phyloP scores from a whole-genome alignment of 768 basidiomycete genomes.

The Xerocomus potaroensis region DNA sequence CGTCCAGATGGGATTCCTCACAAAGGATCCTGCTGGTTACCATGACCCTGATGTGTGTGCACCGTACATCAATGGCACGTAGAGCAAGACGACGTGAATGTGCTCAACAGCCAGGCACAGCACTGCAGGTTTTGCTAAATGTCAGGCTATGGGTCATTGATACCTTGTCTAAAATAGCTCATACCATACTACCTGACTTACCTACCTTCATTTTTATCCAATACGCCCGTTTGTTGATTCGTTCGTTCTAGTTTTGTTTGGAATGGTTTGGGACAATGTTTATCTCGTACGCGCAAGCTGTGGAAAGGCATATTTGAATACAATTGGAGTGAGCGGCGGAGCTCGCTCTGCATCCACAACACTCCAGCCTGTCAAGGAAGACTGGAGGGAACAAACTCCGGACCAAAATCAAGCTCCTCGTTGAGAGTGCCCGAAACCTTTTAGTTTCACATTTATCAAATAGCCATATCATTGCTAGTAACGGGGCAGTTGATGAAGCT shows the following conservation, averaged over 20 bases:
- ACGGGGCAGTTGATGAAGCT: too few species aligned
- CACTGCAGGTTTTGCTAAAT: too few species aligned
- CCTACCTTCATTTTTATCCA: neutral
- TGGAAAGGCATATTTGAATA: too few species aligned
- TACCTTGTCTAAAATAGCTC: neutral
- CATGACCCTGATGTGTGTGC: conserved; percentile 62
- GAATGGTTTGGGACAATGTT: too few species aligned
- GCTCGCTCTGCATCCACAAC: too few species aligned
- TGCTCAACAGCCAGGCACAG: neutral
- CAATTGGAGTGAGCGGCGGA: neutral
- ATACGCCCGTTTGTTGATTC: neutral
- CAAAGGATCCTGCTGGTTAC: conserved; percentile 52
- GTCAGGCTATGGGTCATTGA: neutral
- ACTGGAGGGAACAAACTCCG: too few species aligned
- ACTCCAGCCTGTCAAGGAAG: too few species aligned
- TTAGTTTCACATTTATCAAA: too few species aligned
- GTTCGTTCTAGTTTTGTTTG: neutral
- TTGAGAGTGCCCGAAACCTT: too few species aligned
- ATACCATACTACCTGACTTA: neutral
- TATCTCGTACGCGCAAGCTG: too few species aligned
- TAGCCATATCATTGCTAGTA: too few species aligned
- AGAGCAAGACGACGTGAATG: conserved; percentile 8
- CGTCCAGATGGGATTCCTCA: conserved; percentile 54
- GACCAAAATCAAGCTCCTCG: too few species aligned
- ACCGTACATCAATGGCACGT: conserved; percentile 35